Evolutionary conservation across 2,329 filamentous ascomycete species (phyloP), one percentile per base, ranked within the genome.

Genomic region (Arthrobotrys pseudoclavata): DNA sequence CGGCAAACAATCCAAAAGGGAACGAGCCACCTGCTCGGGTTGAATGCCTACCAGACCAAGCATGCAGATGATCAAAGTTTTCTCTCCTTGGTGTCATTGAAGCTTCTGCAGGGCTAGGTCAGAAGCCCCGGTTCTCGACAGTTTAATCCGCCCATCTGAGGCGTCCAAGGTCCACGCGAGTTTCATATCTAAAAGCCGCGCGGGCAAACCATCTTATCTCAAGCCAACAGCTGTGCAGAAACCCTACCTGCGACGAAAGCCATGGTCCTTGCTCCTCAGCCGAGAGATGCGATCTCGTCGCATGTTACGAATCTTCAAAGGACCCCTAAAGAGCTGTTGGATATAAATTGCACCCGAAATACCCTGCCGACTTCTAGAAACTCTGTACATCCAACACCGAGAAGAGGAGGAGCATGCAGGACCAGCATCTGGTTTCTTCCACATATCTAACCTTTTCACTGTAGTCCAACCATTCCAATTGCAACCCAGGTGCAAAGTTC

Each of bases 1-100:
- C 72, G 66, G 55, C 60, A 61, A 55, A 50, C 50, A 69, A 69
- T 50, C 72, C 60, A 31, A 50, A 64, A 70, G 50, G 71, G 72
- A 76, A 76, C 57, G 57, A 69, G 47, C 50, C 72, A 31, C 63
- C 60, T 34, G 64, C 50, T 63, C 57, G 40, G 72, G 72, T 34
- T 57, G 61, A 69, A 69, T 60, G 31, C n/a, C 57, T 34, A n/a
- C 34, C 57, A 66, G 31, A 63, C 24, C 50, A 45, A 45, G 20
- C 12, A 50, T 24, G 63, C 42, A 45, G 6, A 53, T 40, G 50
- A 40, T 47, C 63, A 61, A 60, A 7, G 24, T 26, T 26, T 45
- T 26, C 9, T 4, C 22, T 45, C 10, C 34, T 20, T 7, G 18
- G 5, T 47, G 18, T 45, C 15, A 4, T 42, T 57, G 29, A 57